phyloP scores from a whole-genome alignment of 2,329 filamentous ascomycete species.

The Epichloe sibirici region DNA sequence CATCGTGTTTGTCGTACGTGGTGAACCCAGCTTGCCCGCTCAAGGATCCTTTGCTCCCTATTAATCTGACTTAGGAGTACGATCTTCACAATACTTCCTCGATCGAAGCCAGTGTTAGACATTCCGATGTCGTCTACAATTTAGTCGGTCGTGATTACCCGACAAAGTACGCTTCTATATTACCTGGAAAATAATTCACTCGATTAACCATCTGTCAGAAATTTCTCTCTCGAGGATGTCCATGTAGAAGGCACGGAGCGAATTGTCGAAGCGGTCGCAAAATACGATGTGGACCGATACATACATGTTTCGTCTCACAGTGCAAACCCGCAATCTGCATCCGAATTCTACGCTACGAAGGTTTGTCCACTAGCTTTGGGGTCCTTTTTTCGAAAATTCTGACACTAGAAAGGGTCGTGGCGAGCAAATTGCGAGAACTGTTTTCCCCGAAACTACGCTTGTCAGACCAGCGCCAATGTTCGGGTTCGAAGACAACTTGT shows the following conservation, averaged over 20 bases:
- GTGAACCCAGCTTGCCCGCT: background rate
- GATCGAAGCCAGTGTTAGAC: conserved; percentile 90
- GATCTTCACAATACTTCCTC: conserved; percentile 89
- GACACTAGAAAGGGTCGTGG: conserved; percentile 46
- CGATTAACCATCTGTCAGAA: conserved; percentile 41
- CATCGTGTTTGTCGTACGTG: conserved; percentile 67
- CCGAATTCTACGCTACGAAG: conserved; percentile 89
- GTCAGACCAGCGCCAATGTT: conserved; percentile 90
- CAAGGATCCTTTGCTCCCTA: background rate
- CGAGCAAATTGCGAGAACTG: conserved; percentile 71
- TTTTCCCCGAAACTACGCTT: conserved; percentile 95
- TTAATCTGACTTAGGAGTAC: conserved; percentile 54
- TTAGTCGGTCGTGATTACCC: conserved; percentile 88
- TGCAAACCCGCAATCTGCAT: conserved; percentile 64
- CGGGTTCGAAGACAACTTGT: conserved; percentile 85
- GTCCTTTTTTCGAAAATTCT: background rate
- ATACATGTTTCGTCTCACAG: conserved; percentile 96
- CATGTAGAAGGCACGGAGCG: conserved; percentile 86
- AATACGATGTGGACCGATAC: conserved; percentile 95
- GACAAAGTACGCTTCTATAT: conserved; percentile 61
- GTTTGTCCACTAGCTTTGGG: conserved; percentile 25
- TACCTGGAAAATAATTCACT: background rate
- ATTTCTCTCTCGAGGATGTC: conserved; percentile 86
- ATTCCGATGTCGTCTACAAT: conserved; percentile 97
- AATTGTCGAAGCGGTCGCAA: conserved; percentile 87